Percentiles rank a stretch among this genome's conserved stretches.
Evolutionary conservation across 2,329 filamentous ascomycete genomes (phyloP).

Genomic region (Lecanicillium sp.): DNA sequence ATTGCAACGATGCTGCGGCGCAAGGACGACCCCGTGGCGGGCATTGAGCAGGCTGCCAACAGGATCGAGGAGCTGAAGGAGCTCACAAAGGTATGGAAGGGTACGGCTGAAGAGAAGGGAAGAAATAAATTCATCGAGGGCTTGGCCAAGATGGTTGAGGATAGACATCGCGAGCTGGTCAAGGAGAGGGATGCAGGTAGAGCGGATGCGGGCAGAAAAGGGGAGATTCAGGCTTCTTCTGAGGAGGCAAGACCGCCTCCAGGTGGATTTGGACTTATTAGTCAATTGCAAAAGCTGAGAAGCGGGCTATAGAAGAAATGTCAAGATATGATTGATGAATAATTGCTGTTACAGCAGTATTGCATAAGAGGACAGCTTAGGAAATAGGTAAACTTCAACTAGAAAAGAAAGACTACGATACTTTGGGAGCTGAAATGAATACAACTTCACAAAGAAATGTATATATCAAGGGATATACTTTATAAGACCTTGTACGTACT

Average conservation of each 20-base stretch:
- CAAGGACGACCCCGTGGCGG: conserved; percentile 51
- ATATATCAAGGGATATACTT: too few relatives aligned
- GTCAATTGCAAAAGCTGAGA: conserved; percentile 53
- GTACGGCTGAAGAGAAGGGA: conserved; percentile 91
- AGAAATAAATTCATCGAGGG: conserved; percentile 73
- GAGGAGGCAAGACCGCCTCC: conserved; percentile 22
- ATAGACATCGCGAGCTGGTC: conserved; percentile 50
- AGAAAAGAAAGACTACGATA: too few relatives aligned
- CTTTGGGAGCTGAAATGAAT: too few relatives aligned
- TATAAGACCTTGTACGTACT: too few relatives aligned
- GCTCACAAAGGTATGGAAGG: conserved; percentile 79
- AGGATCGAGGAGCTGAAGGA: conserved; percentile 72
- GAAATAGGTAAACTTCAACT: too few relatives aligned
- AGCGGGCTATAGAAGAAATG: conserved; percentile 34
- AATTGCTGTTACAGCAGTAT: too few relatives aligned
- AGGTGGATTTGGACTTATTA: conserved; percentile 53
- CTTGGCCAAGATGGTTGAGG: conserved; percentile 75
- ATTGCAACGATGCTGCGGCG: conserved; percentile 58
- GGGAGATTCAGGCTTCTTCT: conserved; percentile 22
- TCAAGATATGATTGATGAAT: neutral
- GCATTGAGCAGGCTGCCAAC: conserved; percentile 64
- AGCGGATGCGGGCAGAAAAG: conserved; percentile 23
- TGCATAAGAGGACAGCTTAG: too few relatives aligned
- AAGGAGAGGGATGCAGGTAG: conserved; percentile 35
- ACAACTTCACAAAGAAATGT: too few relatives aligned